Evolutionary conservation across 352 stramenopile genomes (phyloP), one percentile per base, ranked within the genome.

Genomic region (Globisporangium cystogenes): DNA sequence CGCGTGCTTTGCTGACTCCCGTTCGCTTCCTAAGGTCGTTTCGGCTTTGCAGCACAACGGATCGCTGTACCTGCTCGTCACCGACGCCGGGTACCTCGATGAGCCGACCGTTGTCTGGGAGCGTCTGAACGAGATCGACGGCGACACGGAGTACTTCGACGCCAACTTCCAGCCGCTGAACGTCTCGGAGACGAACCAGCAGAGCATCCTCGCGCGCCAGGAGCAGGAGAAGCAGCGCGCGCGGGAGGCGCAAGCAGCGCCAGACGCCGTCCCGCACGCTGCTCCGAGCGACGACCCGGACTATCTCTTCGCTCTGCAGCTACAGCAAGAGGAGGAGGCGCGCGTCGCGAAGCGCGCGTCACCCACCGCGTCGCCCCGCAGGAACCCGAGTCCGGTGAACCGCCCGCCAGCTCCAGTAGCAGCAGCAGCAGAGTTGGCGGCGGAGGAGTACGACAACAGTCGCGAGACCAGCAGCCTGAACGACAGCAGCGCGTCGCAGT

Each of bases 11-110:
- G 10, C 31, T 20, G 15, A 18, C 20, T 47, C 3, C 26, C 26
- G 26, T 29, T 29, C 26, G 26, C 26, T 2, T n/a, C 12, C 37
- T 18, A 36, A n/a, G 15, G 16, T 27, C 14, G 46, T 37, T 37
- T 31, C 10, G 6, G 7, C 31, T 49, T 6, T 53, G 44, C 48
- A 98, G 83, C 86, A 93, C 54, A 62, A 98, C 47, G 93, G 88
- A 2, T 76, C 82, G 5, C 65, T 99, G 24, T 99, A 97, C 64
- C 65, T 99, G 18, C 74, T 99, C 0, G 93, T 98, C 18, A 99
- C 96, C 0, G 97, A 99, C 61, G 79, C 97, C 21, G 97, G 97
- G 37, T 99, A 99, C 64, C 75, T 94, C 12, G 85, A 98, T 35
- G 84, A 97, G 41, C 75, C 82, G 0, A 92, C 73, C 18, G 86